Base-by-base conservation (phyloP, 2,329 filamentous ascomycete species). In the Sclerotiophoma versabilis region DNA sequence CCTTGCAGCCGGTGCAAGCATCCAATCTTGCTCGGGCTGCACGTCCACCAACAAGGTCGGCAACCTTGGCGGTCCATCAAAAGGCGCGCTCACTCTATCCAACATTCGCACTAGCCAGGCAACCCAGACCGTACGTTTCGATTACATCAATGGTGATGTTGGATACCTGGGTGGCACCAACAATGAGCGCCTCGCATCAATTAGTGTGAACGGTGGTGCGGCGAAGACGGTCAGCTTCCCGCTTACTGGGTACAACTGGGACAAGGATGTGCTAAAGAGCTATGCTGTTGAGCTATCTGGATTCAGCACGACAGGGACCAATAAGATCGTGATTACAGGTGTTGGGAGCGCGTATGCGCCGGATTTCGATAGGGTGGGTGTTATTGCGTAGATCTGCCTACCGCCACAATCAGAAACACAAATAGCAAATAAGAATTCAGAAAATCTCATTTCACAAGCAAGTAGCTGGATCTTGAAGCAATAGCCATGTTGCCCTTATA, bases 161-260 rank as follows among this genome's bases (percentile, higher is more conserved):
- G 62, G 59, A 10, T 64, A 60, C 27, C 36, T 60, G 47, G 58
- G 59, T 2, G 62, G 58, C 11, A 38, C 33, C 9, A 63, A 58
- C 42, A 65, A 65, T 20, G 60, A 63, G 52, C 58, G 62, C 5
- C 8, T 62, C 19, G 62, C 62, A 12, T 44, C 56, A 3, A 43
- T 63, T 8, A 65, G 62, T 23, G 60, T 65, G 12, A 65, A 65
- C 14, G 62, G 62, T 2, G 62, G 60, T 11, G 30, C 57, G 2
- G 57, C 56, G 14, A 55, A 60, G 57, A 65, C 52, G 1, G 49
- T 62, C 2, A 63, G 62, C 52, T 65, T 65, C 17, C 60, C 60
- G 11, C 37, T 65, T 0, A 57, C 47, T 6, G 62, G 62, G 8
- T 65, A 65, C 32, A 62, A 62, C 14, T 65, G 60, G 58, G 52